Percentiles rank a stretch among this genome's conserved stretches.
phyloP scores from a whole-genome alignment of 2,329 filamentous ascomycete species.

The Diaporthe capsici region DNA sequence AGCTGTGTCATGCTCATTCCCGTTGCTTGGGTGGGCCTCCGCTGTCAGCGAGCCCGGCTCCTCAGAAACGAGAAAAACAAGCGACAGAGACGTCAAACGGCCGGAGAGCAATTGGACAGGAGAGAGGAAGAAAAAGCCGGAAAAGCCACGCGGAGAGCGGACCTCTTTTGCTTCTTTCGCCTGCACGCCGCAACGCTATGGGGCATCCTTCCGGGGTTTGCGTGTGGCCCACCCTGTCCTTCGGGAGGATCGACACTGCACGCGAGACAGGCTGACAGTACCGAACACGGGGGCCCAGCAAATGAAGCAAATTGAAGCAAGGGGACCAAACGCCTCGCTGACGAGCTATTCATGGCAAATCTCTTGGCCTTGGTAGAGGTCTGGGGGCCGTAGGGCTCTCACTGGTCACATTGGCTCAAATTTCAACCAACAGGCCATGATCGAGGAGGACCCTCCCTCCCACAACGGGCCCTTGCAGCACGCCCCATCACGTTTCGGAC shows the following conservation, averaged over 20 bases:
- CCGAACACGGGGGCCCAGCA: slow-evolving; percentile 13
- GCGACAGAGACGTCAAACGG: not conserved
- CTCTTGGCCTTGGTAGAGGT: not conserved
- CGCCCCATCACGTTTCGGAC: not conserved
- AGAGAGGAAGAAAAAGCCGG: not conserved
- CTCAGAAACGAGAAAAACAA: slow-evolving; percentile 4
- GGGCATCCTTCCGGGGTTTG: not conserved
- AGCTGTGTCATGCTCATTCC: slow-evolving; percentile 36
- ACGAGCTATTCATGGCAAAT: slow-evolving; percentile 12
- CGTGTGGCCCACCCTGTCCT: not conserved
- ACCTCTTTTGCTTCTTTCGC: slow-evolving; percentile 20
- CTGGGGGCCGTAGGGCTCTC: not conserved
- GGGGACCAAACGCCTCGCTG: not conserved
- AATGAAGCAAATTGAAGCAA: slow-evolving; percentile 14
- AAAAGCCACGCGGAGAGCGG: slow-evolving; percentile 21
- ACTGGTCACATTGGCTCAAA: slow-evolving; percentile 3
- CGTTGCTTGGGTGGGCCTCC: slow-evolving; percentile 5
- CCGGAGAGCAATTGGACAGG: not conserved
- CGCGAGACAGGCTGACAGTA: not conserved
- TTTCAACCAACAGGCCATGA: slow-evolving; percentile 11
- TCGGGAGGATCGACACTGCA: slow-evolving; percentile 28
- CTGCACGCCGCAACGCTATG: slow-evolving; percentile 13
- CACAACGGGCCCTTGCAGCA: slow-evolving; percentile 21
- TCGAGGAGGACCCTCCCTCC: not conserved
- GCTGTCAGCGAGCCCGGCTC: slow-evolving; percentile 2